Conservation (phyloP, 1,284 basidiomycete species). For the Chondrostereum purpureum region DNA sequence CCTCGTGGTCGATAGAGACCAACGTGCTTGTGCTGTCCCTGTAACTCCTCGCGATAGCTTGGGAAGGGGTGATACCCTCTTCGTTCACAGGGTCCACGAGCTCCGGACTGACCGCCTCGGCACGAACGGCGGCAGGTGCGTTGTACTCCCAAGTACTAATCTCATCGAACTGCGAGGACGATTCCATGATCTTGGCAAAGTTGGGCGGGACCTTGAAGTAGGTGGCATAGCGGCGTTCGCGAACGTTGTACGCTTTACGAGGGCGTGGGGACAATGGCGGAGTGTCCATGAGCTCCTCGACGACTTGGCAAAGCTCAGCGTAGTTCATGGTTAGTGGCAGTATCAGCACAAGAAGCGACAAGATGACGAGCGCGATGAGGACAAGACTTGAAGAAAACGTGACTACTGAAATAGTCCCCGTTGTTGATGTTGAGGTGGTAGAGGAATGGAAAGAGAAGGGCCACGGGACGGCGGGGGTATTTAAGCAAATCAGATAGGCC, state of each 20-base stretch:
- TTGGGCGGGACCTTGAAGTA: conserved; percentile 21
- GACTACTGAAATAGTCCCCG: neutral
- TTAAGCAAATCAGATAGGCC: no score
- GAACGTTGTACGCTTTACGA: neutral
- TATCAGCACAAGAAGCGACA: no score
- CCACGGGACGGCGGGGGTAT: no score
- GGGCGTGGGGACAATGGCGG: neutral
- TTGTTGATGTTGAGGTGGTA: neutral
- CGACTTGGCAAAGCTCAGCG: no score
- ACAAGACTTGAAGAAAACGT: neutral
- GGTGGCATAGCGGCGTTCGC: conserved; percentile 23
- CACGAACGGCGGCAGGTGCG: conserved; percentile 20
- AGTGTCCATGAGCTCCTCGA: no score
- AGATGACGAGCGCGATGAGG: neutral
- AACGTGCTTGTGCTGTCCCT: neutral
- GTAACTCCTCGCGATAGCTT: neutral
- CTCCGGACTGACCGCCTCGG: conserved; percentile 15
- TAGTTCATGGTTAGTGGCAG: no score
- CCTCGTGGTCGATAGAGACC: neutral
- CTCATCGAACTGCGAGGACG: conserved; percentile 10
- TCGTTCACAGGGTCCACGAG: conserved; percentile 33
- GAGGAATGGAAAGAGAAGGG: neutral
- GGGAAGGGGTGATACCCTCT: conserved; percentile 18
- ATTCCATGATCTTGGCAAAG: conserved; percentile 3
- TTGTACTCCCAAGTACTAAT: conserved; percentile 30